Conservation (phyloP, 164 flowering plant genomes). For the Umbellularia californica region DNA sequence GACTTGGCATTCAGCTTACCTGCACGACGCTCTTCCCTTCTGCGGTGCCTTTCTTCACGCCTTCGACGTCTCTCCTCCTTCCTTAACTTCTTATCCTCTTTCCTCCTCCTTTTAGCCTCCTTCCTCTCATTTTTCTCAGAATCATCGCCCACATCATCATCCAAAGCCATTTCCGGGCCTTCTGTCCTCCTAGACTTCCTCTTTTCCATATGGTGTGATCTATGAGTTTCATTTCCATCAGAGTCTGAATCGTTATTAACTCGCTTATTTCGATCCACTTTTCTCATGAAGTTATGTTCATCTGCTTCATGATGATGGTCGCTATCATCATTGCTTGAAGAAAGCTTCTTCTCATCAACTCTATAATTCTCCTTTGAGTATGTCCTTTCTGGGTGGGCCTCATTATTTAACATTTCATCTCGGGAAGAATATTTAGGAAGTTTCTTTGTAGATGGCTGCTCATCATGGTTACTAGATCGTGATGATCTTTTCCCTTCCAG, state of each 20-base stretch:
- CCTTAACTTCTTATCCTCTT: constrained; percentile 31
- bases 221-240: constrained; percentile 41
- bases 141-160: constrained; percentile 18
- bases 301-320: constrained; percentile 19
- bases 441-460: constrained; percentile 13
- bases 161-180: constrained; percentile 15
- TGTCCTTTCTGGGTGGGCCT: constrained; percentile 8
- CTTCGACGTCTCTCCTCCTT: constrained; percentile 33
- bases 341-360: constrained; percentile 28
- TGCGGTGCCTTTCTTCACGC: constrained; percentile 34
- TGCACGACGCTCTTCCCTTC: constrained; percentile 32
- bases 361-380: constrained; percentile 23
- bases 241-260: constrained; percentile 36
- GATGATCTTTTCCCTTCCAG: constrained; percentile 9
- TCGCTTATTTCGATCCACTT: constrained; percentile 23
- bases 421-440: constrained; percentile 14
- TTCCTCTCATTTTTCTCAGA: constrained; percentile 27
- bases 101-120: constrained; percentile 30
- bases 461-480: constrained; percentile 9
- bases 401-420: constrained; percentile 19
- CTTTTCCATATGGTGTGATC: constrained; percentile 32
- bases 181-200: constrained; percentile 25
- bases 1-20: constrained; percentile 24
- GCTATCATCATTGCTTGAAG: constrained; percentile 20
- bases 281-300: constrained; percentile 19